Evolutionary conservation across 441 rosid genomes (phyloP).

Genomic region (Macaranga tanarius): DNA sequence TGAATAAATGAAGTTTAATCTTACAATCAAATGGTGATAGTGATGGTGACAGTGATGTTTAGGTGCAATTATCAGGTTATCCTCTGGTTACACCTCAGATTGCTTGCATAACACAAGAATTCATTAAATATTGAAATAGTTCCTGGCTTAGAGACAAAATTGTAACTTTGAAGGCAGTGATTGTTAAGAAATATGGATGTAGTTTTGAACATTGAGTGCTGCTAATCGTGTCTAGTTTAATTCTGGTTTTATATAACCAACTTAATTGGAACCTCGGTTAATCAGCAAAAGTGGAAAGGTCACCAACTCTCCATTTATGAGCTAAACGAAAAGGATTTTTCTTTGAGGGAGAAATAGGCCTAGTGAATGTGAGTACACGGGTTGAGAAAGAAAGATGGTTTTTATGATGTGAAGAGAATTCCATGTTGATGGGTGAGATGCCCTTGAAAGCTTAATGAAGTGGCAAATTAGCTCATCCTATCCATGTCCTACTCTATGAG

Average conservation of each 20-base stretch:
- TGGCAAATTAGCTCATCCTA: no score
- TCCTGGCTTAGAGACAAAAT: neutral
- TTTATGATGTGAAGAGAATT: neutral
- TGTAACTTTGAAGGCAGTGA: neutral
- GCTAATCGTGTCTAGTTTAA: neutral
- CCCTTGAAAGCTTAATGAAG: neutral
- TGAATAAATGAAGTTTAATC: conserved; percentile 7
- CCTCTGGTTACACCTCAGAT: neutral
- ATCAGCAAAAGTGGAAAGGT: neutral
- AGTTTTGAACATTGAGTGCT: neutral
- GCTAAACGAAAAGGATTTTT: neutral
- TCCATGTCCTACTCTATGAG: neutral
- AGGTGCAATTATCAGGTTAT: neutral
- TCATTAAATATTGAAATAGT: no score
- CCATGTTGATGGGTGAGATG: neutral
- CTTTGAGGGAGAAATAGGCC: neutral
- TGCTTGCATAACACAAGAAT: no score
- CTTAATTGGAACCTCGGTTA: neutral
- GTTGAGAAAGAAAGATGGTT: neutral
- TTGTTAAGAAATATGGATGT: neutral
- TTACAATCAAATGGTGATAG: conserved; percentile 12
- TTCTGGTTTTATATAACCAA: neutral
- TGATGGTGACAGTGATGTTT: neutral
- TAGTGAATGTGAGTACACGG: neutral
- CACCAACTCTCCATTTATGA: neutral